Conservation (phyloP, 306 rosid species). For the Hippophae tibetana region DNA sequence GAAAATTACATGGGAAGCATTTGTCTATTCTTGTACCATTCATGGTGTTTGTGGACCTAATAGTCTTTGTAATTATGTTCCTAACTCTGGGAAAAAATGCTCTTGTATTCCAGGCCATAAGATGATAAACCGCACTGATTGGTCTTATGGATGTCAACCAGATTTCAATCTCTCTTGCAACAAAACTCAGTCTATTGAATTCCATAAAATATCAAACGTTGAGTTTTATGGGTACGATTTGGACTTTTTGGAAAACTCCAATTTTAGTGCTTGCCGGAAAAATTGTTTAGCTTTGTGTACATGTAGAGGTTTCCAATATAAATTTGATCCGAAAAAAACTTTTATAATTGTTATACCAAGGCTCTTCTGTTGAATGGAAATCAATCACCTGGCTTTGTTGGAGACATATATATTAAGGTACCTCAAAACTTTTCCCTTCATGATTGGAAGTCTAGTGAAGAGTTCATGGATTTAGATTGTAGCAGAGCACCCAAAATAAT, state of each 20-base stretch:
- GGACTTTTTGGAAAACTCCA: neutral
- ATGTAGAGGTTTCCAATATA: slow-evolving; percentile 21
- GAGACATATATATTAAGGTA: slow-evolving; percentile 32
- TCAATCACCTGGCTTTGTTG: slow-evolving; percentile 20
- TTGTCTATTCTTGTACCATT: slow-evolving; percentile 27
- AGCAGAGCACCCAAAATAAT: neutral
- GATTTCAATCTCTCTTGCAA: slow-evolving; percentile 12
- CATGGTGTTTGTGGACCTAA: slow-evolving; percentile 34
- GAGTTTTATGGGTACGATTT: slow-evolving; percentile 31
- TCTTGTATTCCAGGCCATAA: slow-evolving; percentile 9
- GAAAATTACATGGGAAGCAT: slow-evolving; percentile 44
- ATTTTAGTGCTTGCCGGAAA: slow-evolving; percentile 4
- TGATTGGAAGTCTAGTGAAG: slow-evolving; percentile 1
- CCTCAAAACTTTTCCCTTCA: slow-evolving; percentile 17
- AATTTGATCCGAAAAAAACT: fast-evolving
- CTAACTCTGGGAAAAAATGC: slow-evolving; percentile 12
- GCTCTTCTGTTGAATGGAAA: slow-evolving; percentile 32
- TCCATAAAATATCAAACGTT: slow-evolving; percentile 1
- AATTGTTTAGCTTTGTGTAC: slow-evolving; percentile 16
- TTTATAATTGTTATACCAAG: slow-evolving; percentile 21
- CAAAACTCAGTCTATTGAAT: slow-evolving; percentile 6
- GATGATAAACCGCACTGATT: slow-evolving; percentile 1
- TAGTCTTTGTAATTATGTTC: slow-evolving; percentile 15
- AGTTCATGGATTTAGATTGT: slow-evolving; percentile 14
- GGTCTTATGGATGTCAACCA: slow-evolving; percentile 28